These are phyloP conservation scores for Rhodotorula toruloides DNA, from an alignment of 768 basidiomycete genomes.

Conservation along the genomic window DNA sequence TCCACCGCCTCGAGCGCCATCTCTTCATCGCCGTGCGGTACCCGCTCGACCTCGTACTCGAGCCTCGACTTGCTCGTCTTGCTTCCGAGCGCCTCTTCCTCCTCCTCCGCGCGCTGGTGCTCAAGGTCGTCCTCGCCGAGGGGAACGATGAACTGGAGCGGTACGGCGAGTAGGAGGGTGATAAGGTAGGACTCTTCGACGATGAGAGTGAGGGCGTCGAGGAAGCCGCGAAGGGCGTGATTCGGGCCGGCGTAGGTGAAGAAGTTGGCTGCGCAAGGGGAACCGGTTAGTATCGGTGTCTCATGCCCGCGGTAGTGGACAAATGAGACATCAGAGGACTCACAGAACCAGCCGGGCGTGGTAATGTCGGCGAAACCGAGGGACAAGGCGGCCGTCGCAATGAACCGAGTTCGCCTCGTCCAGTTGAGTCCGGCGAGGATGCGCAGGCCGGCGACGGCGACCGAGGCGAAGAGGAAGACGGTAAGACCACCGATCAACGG, in stretches of 20 bases:
- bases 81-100: background rate
- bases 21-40: background rate
- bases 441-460: constrained; percentile 66
- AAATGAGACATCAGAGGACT: background rate
- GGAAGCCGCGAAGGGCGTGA: constrained; percentile 44
- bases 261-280: background rate
- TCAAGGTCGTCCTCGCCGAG: constrained; percentile 16
- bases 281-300: too few relatives aligned
- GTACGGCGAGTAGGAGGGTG: constrained; percentile 57
- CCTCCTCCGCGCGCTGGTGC: background rate
- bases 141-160: constrained; percentile 59
- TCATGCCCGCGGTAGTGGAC: too few relatives aligned
- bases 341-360: constrained; percentile 57
- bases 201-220: background rate
- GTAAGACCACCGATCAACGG: constrained; percentile 63
- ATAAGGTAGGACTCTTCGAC: constrained; percentile 43
- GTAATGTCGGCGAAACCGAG: constrained; percentile 66
- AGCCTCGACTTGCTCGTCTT: too few relatives aligned
- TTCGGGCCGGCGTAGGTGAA: constrained; percentile 10
- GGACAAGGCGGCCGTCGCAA: constrained; percentile 61
- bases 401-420: constrained; percentile 12
- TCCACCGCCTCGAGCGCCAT: background rate
- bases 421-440: constrained; percentile 57
- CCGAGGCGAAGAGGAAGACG: constrained; percentile 74
- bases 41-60: background rate